These are phyloP conservation scores for Suhomyces maxii DNA, from an alignment of 1,139 yeast species.

Conservation along the genomic window DNA sequence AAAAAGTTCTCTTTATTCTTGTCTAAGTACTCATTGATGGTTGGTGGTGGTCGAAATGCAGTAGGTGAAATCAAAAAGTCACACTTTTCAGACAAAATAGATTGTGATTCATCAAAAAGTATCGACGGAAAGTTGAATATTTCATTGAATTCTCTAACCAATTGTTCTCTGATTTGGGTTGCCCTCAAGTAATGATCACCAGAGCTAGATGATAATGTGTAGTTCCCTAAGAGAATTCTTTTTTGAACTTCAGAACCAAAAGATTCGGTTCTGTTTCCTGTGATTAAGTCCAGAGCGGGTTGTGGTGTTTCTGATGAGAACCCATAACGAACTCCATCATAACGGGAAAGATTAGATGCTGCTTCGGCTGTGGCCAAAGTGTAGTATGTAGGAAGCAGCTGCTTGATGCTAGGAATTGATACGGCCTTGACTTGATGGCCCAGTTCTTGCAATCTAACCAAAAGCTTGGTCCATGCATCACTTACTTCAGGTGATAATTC, in stretches of 20 bases:
- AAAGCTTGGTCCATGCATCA: conserved; percentile 40
- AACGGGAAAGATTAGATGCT: conserved; percentile 84
- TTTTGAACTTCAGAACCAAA: conserved; percentile 84
- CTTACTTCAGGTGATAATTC: conserved; percentile 53
- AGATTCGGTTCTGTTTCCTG: conserved; percentile 59
- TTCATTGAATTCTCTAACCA: conserved; percentile 65
- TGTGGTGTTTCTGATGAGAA: conserved; percentile 23
- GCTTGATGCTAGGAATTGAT: conserved; percentile 66
- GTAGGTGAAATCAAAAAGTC: conserved; percentile 81
- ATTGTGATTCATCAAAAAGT: conserved; percentile 6
- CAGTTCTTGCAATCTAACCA: conserved; percentile 40
- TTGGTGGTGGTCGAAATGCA: conserved; percentile 59
- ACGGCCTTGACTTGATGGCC: conserved; percentile 64
- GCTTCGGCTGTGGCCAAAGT: conserved; percentile 93
- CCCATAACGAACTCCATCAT: conserved; percentile 89
- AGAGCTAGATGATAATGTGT: conserved; percentile 72
- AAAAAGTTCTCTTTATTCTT: conserved; percentile 47
- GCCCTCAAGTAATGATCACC: conserved; percentile 84
- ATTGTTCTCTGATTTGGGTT: conserved; percentile 57
- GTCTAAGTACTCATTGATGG: conserved; percentile 41
- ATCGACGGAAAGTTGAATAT: conserved; percentile 57
- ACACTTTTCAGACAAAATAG: conserved; percentile 34
- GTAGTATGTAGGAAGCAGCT: conserved; percentile 80
- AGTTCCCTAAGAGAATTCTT: conserved; percentile 82
- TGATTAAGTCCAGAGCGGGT: conserved; percentile 43